Conservation (phyloP, 805 yeast genomes). For the Trichomonascus vanleenenianus region DNA sequence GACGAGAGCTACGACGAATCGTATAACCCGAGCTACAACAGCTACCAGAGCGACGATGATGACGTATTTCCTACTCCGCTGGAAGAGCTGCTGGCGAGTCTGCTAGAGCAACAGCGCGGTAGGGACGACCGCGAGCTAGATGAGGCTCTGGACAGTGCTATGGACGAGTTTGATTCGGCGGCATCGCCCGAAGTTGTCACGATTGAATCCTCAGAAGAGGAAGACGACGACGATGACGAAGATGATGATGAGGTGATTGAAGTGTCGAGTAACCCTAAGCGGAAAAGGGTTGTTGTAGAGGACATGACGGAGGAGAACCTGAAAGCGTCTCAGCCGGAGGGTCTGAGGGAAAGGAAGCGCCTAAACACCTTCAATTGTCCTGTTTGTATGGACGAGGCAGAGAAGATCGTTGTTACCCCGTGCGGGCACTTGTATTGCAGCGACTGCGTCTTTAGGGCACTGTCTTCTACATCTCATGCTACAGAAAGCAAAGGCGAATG, state of each 20-base stretch:
- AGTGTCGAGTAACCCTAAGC: background rate
- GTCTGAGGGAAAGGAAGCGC: slow-evolving; percentile 8
- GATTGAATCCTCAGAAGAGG: background rate
- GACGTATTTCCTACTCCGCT: too few species aligned
- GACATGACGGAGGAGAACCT: slow-evolving; percentile 9
- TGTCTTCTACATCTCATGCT: slow-evolving; percentile 22
- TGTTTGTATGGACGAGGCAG: slow-evolving; percentile 31
- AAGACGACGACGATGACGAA: slow-evolving; percentile 6
- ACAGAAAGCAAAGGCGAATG: slow-evolving; percentile 26
- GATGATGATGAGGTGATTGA: slow-evolving; percentile 8
- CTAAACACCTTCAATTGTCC: slow-evolving; percentile 23
- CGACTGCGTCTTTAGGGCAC: slow-evolving; percentile 29
- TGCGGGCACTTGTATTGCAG: slow-evolving; percentile 33
- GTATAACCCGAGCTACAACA: too few species aligned
- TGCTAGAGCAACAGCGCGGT: too few species aligned
- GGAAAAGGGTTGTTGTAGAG: slow-evolving; percentile 3
- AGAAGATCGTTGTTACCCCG: slow-evolving; percentile 25
- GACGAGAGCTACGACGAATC: too few species aligned
- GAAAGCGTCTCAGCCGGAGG: slow-evolving; percentile 9
- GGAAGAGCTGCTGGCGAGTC: too few species aligned
- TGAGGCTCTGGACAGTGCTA: too few species aligned
- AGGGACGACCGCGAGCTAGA: too few species aligned
- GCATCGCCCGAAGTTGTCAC: background rate
- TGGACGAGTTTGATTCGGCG: too few species aligned
- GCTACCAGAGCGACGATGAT: too few species aligned